A percentile compares a stretch with the other conserved stretches of the same genome.
These are phyloP conservation scores for Sporothrix sp. DNA, from an alignment of 2,329 filamentous ascomycete genomes.

Conservation along the genomic window DNA sequence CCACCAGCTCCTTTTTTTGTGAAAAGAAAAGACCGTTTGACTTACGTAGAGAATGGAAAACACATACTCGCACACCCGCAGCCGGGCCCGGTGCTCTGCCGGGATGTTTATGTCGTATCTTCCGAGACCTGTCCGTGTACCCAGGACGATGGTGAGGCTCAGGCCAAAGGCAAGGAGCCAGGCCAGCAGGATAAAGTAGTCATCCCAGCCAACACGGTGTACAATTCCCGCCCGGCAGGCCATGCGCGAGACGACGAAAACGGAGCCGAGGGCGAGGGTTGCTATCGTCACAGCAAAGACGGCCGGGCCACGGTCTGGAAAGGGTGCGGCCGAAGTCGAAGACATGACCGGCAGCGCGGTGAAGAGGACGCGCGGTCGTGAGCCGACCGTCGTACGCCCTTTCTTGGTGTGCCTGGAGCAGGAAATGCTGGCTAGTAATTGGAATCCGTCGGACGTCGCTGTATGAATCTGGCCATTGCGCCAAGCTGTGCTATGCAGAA, in stretches of 20 bases:
- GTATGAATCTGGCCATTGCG: too few species aligned
- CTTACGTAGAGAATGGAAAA: conserved; percentile 55
- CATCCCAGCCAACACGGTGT: conserved; percentile 61
- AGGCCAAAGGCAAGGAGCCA: conserved; percentile 65
- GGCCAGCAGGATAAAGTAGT: conserved; percentile 70
- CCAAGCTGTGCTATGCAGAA: too few species aligned
- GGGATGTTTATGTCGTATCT: conserved; percentile 53
- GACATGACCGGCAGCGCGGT: not conserved
- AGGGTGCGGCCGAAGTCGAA: not conserved
- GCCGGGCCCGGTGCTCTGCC: conserved; percentile 33
- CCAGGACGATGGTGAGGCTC: conserved; percentile 56
- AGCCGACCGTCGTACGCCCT: too few species aligned
- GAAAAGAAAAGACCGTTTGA: too few species aligned
- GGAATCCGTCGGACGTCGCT: too few species aligned
- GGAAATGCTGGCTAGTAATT: too few species aligned
- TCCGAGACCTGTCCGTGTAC: conserved; percentile 56
- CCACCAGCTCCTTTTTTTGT: too few species aligned
- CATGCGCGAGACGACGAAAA: conserved; percentile 67
- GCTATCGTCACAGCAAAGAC: conserved; percentile 62
- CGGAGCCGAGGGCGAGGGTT: conserved; percentile 58
- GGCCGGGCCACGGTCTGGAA: conserved; percentile 44
- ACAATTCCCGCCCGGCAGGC: conserved; percentile 66
- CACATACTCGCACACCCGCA: conserved; percentile 53
- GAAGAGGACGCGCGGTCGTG: too few species aligned
- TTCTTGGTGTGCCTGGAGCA: too few species aligned